Percentiles rank a stretch among this genome's conserved stretches.
These are phyloP conservation scores for Clonostachys chloroleuca DNA, from an alignment of 2,329 filamentous ascomycete genomes.

Conservation along the genomic window DNA sequence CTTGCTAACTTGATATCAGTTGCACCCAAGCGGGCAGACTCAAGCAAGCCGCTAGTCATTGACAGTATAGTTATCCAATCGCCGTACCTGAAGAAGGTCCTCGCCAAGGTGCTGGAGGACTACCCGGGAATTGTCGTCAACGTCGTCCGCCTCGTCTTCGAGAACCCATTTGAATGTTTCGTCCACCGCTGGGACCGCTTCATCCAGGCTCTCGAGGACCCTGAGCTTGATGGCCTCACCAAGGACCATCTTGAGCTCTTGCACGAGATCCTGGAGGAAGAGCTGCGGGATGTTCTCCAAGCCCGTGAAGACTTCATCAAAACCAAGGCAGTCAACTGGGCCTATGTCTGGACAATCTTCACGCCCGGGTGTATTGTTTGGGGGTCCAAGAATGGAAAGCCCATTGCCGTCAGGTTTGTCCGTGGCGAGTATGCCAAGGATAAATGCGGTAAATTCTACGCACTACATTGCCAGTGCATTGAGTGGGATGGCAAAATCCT, in stretches of 20 bases:
- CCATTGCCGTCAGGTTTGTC: conserved; percentile 31
- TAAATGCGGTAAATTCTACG: conserved; percentile 30
- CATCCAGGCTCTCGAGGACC: conserved; percentile 28
- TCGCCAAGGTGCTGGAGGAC: conserved; percentile 47
- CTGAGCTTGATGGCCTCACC: conserved; percentile 31
- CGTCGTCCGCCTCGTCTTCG: conserved; percentile 57
- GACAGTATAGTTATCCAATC: conserved; percentile 63
- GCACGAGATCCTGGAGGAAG: conserved; percentile 38
- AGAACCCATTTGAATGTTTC: conserved; percentile 56
- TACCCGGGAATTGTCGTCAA: conserved; percentile 58
- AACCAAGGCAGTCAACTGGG: conserved; percentile 48
- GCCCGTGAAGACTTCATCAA: conserved; percentile 44
- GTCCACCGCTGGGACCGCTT: conserved; percentile 60
- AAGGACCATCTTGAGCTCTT: conserved; percentile 42
- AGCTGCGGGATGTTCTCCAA: conserved; percentile 45
- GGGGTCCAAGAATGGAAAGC: conserved; percentile 28
- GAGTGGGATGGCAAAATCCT: conserved; percentile 44
- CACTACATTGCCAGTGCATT: conserved; percentile 32
- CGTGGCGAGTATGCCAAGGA: conserved; percentile 28
- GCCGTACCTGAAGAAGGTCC: conserved; percentile 51
- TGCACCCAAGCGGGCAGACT: conserved; percentile 45
- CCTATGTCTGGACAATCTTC: conserved; percentile 49
- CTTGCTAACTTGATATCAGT: background rate
- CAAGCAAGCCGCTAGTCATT: conserved; percentile 51
- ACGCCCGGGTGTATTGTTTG: conserved; percentile 37